phyloP scores from a whole-genome alignment of 495 filamentous ascomycete species.

The Geoglossum glabrum region DNA sequence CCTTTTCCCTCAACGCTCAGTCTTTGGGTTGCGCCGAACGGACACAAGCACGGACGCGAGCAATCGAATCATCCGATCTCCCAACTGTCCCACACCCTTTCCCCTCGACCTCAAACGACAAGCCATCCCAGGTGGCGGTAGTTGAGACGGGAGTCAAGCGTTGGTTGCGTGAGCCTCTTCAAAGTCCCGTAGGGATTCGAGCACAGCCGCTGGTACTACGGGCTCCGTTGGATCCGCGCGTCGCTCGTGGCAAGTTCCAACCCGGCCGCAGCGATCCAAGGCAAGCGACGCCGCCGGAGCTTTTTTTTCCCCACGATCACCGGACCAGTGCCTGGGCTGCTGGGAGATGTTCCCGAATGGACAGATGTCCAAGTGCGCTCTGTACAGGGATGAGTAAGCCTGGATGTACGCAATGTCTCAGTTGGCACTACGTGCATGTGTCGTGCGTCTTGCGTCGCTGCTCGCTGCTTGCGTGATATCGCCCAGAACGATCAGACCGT shows the following conservation, averaged over 20 bases:
- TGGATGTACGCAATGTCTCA: background rate
- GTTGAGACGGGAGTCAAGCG: background rate
- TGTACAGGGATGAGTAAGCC: background rate
- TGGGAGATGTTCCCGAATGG: background rate
- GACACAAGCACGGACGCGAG: background rate
- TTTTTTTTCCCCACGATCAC: background rate
- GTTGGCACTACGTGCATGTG: background rate
- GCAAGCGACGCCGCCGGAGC: background rate
- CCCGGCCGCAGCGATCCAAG: background rate
- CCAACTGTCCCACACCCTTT: background rate
- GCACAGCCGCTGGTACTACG: background rate
- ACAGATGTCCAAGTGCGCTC: too few species aligned
- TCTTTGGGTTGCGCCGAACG: too few species aligned
- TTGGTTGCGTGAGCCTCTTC: background rate
- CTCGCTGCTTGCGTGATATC: background rate
- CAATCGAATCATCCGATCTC: background rate
- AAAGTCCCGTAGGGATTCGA: background rate
- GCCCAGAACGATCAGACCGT: background rate
- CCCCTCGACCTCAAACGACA: background rate
- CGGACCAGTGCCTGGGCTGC: background rate
- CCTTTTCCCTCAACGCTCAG: background rate
- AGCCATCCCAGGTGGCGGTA: background rate
- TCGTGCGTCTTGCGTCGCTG: background rate
- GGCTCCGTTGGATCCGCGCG: too few species aligned
- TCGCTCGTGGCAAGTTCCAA: too few species aligned